phyloP scores from a whole-genome alignment of 2,329 filamentous ascomycete species.

The Colletotrichum sp. region DNA sequence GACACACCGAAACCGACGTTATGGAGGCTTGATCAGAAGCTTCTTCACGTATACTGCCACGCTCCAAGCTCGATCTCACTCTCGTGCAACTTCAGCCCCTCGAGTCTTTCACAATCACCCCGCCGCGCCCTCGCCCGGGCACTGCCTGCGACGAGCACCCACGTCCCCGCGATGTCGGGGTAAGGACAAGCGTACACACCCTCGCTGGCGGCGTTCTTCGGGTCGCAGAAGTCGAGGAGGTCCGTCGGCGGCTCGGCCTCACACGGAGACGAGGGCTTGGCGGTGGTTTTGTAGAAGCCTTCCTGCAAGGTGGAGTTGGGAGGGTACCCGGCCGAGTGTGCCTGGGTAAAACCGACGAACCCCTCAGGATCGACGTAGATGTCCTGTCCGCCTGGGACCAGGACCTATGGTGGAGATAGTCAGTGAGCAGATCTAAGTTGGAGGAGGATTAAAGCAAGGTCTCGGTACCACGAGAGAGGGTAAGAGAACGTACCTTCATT shows the following conservation, averaged over 20 bases:
- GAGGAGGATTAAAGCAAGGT: rapidly evolving
- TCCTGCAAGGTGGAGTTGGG: constrained; percentile 51
- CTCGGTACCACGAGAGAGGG: rapidly evolving
- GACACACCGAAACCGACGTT: rapidly evolving
- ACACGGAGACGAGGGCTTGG: constrained; percentile 22
- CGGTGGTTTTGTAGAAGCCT: constrained; percentile 47
- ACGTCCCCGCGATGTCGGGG: not conserved
- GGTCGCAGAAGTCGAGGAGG: not conserved
- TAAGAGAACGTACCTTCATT: constrained; percentile 26
- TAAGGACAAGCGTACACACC: not conserved
- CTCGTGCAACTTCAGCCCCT: constrained; percentile 34
- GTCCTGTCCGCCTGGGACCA: constrained; percentile 68
- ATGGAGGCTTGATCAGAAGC: rapidly evolving
- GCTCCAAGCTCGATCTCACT: constrained; percentile 33
- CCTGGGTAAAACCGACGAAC: constrained; percentile 57
- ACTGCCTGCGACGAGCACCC: not conserved
- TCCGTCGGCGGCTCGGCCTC: not conserved
- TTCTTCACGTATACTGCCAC: constrained; percentile 39
- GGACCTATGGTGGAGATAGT: constrained; percentile 36
- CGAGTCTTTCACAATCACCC: constrained; percentile 34
- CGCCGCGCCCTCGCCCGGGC: constrained; percentile 20
- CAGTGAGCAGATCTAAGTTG: not conserved
- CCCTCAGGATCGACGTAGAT: constrained; percentile 63
- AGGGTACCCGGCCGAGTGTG: too few species aligned
- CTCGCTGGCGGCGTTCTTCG: constrained; percentile 23